A percentile compares a stretch with the other conserved stretches of the same genome.
Conservation (phyloP, 192 early-diverging fungal genomes). For the Mortierella claussenii region DNA sequence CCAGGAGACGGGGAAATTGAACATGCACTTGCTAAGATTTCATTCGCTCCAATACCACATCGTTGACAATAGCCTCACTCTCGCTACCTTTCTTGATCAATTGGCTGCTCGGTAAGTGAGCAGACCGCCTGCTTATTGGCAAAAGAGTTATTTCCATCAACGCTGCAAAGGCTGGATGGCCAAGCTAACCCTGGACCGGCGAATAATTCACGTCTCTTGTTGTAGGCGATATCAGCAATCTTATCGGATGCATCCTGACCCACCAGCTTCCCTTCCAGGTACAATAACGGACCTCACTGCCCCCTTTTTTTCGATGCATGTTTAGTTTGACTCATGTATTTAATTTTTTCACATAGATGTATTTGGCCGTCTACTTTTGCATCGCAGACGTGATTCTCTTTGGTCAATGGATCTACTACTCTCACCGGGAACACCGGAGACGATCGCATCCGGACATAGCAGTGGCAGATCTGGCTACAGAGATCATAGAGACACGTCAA, state of each 20-base stretch:
- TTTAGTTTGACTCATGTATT: neutral
- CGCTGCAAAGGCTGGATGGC: neutral
- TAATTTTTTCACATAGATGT: slow-evolving; percentile 53
- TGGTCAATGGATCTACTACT: slow-evolving; percentile 57
- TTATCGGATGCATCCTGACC: slow-evolving; percentile 76
- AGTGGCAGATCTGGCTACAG: slow-evolving; percentile 12
- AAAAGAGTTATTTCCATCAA: too few relatives aligned
- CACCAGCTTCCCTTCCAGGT: slow-evolving; percentile 83
- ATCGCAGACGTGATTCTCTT: slow-evolving; percentile 53
- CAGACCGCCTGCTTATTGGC: too few relatives aligned
- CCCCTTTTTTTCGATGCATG: neutral
- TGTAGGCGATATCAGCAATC: slow-evolving; percentile 75
- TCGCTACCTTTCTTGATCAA: slow-evolving; percentile 68
- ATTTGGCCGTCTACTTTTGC: slow-evolving; percentile 63
- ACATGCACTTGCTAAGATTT: too few relatives aligned
- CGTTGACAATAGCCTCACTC: slow-evolving; percentile 66
- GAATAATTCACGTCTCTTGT: neutral
- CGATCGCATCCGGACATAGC: slow-evolving; percentile 13
- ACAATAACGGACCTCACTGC: neutral
- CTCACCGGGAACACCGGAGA: slow-evolving; percentile 17
- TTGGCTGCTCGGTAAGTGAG: slow-evolving; percentile 67
- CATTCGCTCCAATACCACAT: too few relatives aligned
- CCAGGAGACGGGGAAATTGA: too few relatives aligned
- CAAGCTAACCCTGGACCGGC: neutral
- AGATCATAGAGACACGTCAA: slow-evolving; percentile 14